Evolutionary conservation across 768 basidiomycete genomes (phyloP).

Genomic region (Leccinum imitatum): DNA sequence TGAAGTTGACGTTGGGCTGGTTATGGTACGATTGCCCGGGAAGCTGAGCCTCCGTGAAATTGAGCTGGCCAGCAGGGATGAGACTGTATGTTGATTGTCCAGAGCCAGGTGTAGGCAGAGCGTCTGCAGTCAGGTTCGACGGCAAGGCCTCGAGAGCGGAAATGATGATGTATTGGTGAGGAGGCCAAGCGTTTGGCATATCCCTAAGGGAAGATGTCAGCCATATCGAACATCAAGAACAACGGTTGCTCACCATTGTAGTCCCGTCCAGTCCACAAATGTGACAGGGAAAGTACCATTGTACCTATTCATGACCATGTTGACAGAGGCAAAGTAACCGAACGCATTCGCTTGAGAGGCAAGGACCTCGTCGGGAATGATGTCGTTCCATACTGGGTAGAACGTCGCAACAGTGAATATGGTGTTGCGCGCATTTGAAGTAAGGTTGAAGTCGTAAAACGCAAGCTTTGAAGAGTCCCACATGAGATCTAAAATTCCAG

Average conservation of each 20-base stretch:
- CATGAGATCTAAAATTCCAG: constrained; percentile 78
- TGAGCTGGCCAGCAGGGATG: constrained; percentile 81
- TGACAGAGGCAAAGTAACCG: constrained; percentile 68
- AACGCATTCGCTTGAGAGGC: constrained; percentile 59
- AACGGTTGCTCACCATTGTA: constrained; percentile 67
- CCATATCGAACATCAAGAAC: background rate
- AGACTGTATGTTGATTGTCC: constrained; percentile 64
- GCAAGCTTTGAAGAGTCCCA: constrained; percentile 84
- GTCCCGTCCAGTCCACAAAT: constrained; percentile 67
- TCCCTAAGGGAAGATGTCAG: constrained; percentile 47
- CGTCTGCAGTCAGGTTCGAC: constrained; percentile 58
- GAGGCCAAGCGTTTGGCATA: constrained; percentile 88
- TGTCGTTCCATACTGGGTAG: constrained; percentile 86
- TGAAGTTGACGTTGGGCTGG: constrained; percentile 44
- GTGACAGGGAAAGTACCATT: constrained; percentile 86
- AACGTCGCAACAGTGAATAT: constrained; percentile 76
- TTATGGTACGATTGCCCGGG: constrained; percentile 61
- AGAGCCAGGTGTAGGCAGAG: constrained; percentile 50
- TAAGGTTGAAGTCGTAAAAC: constrained; percentile 89
- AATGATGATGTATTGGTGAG: constrained; percentile 79
- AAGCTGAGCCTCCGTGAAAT: constrained; percentile 64
- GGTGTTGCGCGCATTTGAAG: constrained; percentile 58
- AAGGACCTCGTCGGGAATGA: constrained; percentile 72
- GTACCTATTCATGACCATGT: constrained; percentile 80
- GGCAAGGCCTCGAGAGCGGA: constrained; percentile 76